Conservation (phyloP, 176 grass and related monocot species). For the Dactylis glomerata region DNA sequence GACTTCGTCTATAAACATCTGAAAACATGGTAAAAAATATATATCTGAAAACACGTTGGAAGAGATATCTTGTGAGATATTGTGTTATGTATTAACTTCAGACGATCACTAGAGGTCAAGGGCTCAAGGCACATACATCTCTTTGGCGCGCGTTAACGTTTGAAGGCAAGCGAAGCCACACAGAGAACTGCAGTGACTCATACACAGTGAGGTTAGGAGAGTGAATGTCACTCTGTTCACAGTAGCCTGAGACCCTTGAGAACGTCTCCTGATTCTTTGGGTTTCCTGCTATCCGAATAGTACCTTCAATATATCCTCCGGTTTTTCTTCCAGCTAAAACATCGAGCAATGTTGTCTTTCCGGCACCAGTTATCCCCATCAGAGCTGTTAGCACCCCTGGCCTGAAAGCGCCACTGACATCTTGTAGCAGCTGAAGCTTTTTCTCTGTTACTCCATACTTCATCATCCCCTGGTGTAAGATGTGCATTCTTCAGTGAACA, state of each 20-base stretch:
- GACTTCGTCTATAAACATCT: slow-evolving; percentile 82
- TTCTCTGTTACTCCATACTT: slow-evolving; percentile 55
- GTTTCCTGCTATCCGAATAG: slow-evolving; percentile 61
- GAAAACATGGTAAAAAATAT: no score
- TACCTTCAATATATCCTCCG: slow-evolving; percentile 71
- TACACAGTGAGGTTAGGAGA: no score
- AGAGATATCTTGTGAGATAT: neutral
- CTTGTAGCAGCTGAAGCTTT: slow-evolving; percentile 78
- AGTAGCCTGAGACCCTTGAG: slow-evolving; percentile 73
- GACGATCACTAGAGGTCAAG: slow-evolving; percentile 8
- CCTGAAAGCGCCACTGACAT: no score
- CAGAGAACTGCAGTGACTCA: no score
- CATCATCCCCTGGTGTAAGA: slow-evolving; percentile 45
- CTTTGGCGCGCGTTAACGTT: slow-evolving; percentile 52
- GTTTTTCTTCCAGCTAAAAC: slow-evolving; percentile 95
- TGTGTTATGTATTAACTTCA: no score
- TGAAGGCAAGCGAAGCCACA: no score
- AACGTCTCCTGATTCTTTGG: slow-evolving; percentile 81
- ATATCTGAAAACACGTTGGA: slow-evolving; percentile 26
- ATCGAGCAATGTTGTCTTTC: slow-evolving; percentile 86
- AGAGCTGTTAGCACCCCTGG: no score
- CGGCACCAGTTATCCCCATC: no score
- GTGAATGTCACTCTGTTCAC: slow-evolving; percentile 77
- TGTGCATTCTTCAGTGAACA: slow-evolving; percentile 14
- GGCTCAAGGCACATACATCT: slow-evolving; percentile 68